Evolutionary conservation across 129 eudicot species (phyloP).

Genomic region (Rutidosis leptorrhynchoides): DNA sequence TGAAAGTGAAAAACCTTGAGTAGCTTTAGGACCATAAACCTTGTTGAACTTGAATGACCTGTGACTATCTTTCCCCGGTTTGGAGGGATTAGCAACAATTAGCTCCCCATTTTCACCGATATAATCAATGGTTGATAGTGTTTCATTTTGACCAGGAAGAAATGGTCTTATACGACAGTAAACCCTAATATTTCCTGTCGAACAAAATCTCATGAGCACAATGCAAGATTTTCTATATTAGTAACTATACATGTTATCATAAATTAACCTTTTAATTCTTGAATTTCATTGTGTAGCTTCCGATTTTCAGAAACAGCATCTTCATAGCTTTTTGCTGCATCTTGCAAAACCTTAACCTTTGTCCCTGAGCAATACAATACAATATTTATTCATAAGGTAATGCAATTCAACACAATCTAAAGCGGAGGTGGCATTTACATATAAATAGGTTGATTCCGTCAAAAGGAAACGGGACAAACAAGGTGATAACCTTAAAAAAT

Average conservation of each 20-base stretch:
- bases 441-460: background rate
- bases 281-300: slow-evolving; percentile 86
- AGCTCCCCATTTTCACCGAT: slow-evolving; percentile 86
- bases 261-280: slow-evolving; percentile 76
- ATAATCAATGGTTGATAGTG: slow-evolving; percentile 55
- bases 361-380: slow-evolving; percentile 37
- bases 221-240: slow-evolving; percentile 5
- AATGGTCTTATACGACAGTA: slow-evolving; percentile 96
- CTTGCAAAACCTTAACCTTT: slow-evolving; percentile 50
- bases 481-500: background rate
- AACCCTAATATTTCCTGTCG: slow-evolving; percentile 90
- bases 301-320: slow-evolving; percentile 67
- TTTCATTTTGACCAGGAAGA: slow-evolving; percentile 65
- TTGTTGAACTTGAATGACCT: slow-evolving; percentile 80
- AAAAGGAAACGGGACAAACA: background rate
- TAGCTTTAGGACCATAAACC: slow-evolving; percentile 81
- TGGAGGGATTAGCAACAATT: slow-evolving; percentile 64
- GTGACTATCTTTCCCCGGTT: slow-evolving; percentile 76
- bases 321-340: slow-evolving; percentile 65
- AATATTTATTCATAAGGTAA: slow-evolving; percentile 1
- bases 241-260: slow-evolving; percentile 6
- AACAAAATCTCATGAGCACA: slow-evolving; percentile 26
- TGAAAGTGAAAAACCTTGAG: slow-evolving; percentile 68
- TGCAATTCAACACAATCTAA: background rate
- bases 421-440: slow-evolving; percentile 6